A percentile compares a stretch with the other conserved stretches of the same genome.
Conservation (phyloP, 1,284 basidiomycete genomes). For the Fomitiporia mediterranea region DNA sequence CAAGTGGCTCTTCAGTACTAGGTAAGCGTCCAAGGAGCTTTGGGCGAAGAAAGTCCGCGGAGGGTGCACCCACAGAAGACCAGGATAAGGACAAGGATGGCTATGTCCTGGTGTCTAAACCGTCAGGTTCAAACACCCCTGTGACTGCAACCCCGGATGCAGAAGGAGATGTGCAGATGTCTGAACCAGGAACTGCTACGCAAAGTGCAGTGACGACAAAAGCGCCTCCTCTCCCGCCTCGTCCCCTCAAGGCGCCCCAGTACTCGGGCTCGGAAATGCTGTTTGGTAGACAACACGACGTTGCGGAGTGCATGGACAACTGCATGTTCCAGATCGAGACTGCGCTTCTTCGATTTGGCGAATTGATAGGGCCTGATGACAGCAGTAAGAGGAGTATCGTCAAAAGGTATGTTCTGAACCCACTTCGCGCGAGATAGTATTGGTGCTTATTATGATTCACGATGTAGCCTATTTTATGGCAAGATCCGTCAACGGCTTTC, state of each 20-base stretch:
- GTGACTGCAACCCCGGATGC: constrained; percentile 24
- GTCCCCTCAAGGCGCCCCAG: constrained; percentile 42
- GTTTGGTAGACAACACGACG: constrained; percentile 97
- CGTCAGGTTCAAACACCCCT: constrained; percentile 20
- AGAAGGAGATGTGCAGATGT: constrained; percentile 45
- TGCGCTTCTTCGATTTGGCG: constrained; percentile 76
- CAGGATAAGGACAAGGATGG: constrained; percentile 41
- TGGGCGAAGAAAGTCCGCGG: constrained; percentile 37
- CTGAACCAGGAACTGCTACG: constrained; percentile 21
- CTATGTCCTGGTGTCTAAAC: constrained; percentile 44
- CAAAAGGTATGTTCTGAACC: constrained; percentile 53
- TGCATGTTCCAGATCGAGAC: constrained; percentile 98
- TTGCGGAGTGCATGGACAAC: constrained; percentile 98
- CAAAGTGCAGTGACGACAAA: constrained; percentile 29
- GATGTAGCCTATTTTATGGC: constrained; percentile 79
- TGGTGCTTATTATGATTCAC: background rate
- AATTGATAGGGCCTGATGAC: constrained; percentile 46
- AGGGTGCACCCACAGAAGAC: constrained; percentile 31
- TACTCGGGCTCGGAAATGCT: constrained; percentile 78
- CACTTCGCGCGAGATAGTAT: background rate
- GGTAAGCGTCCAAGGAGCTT: constrained; percentile 63
- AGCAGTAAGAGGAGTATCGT: constrained; percentile 66
- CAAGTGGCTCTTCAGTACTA: constrained; percentile 54
- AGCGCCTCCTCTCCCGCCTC: constrained; percentile 58
- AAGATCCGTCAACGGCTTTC: constrained; percentile 77